Conservation (phyloP, 2,329 filamentous ascomycete species). For the Diaporthe velutina region DNA sequence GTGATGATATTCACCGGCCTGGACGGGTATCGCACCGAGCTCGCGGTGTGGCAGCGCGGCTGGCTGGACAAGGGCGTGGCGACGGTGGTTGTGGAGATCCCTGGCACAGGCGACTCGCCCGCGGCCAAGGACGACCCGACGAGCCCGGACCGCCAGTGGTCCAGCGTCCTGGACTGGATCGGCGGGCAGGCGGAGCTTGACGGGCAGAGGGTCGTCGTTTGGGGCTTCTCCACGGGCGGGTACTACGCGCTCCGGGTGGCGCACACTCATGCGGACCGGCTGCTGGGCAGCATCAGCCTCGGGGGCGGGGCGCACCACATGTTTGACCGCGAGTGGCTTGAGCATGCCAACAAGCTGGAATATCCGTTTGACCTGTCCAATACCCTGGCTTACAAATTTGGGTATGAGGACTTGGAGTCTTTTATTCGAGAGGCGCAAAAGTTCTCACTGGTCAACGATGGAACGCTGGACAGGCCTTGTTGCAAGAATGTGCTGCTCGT, state of each 20-base stretch:
- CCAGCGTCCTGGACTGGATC: constrained; percentile 70
- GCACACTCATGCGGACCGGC: constrained; percentile 70
- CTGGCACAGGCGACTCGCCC: constrained; percentile 76
- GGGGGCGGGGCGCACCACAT: constrained; percentile 75
- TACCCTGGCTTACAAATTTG: constrained; percentile 73
- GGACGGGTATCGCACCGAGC: constrained; percentile 71
- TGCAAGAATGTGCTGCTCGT: constrained; percentile 71
- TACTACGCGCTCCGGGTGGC: constrained; percentile 78
- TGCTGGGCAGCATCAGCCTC: constrained; percentile 72
- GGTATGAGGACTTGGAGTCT: constrained; percentile 68
- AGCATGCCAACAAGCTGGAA: constrained; percentile 73
- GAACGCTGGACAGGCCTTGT: constrained; percentile 67
- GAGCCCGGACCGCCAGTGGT: constrained; percentile 72
- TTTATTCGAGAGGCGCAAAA: constrained; percentile 67
- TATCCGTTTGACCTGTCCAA: constrained; percentile 71
- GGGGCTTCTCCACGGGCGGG: constrained; percentile 75
- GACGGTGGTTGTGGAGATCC: constrained; percentile 72
- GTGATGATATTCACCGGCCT: constrained; percentile 67
- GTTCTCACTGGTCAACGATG: constrained; percentile 72
- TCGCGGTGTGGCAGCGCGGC: constrained; percentile 71
- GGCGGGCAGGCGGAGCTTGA: constrained; percentile 35
- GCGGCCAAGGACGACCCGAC: constrained; percentile 71
- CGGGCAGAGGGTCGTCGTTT: constrained; percentile 66
- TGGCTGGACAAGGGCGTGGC: constrained; percentile 75
- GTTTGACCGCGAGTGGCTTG: constrained; percentile 70